Conservation (phyloP, 257 asterid species). For the Ophiorrhiza pumila region DNA sequence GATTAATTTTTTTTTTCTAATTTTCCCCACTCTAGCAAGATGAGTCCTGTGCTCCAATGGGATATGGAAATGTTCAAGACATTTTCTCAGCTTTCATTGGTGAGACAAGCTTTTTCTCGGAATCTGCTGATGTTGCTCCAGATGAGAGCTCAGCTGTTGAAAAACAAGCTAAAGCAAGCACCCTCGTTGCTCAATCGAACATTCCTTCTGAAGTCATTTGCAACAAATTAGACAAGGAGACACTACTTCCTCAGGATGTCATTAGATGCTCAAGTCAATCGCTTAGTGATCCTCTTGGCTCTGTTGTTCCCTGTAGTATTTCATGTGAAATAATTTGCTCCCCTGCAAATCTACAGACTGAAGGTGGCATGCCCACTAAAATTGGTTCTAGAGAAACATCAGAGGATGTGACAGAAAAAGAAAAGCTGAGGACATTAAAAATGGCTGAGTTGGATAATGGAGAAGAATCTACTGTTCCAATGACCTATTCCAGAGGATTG, state of each 20-base stretch:
- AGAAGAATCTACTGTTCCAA: constrained; percentile 25
- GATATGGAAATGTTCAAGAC: constrained; percentile 17
- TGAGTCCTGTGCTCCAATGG: constrained; percentile 23
- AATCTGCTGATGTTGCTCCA: constrained; percentile 62
- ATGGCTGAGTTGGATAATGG: constrained; percentile 26
- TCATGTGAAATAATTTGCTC: constrained; percentile 43
- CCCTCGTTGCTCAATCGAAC: constrained; percentile 53
- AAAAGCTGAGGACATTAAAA: constrained; percentile 25
- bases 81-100: constrained; percentile 53
- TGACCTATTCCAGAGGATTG: constrained; percentile 28
- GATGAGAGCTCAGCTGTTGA: constrained; percentile 55
- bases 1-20: too few species aligned
- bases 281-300: constrained; percentile 63
- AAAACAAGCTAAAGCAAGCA: constrained; percentile 37
- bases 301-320: constrained; percentile 80
- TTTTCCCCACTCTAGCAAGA: too few species aligned
- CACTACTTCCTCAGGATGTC: constrained; percentile 52
- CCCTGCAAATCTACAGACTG: constrained; percentile 32
- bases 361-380: constrained; percentile 20
- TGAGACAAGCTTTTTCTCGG: constrained; percentile 76
- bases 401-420: constrained; percentile 29
- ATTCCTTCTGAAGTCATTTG: constrained; percentile 39
- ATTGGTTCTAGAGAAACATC: constrained; percentile 11
- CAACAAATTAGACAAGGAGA: constrained; percentile 27
- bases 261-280: constrained; percentile 45